phyloP scores from a whole-genome alignment of 1,139 yeast genomes.

The Entelexis paramagnoliae region DNA sequence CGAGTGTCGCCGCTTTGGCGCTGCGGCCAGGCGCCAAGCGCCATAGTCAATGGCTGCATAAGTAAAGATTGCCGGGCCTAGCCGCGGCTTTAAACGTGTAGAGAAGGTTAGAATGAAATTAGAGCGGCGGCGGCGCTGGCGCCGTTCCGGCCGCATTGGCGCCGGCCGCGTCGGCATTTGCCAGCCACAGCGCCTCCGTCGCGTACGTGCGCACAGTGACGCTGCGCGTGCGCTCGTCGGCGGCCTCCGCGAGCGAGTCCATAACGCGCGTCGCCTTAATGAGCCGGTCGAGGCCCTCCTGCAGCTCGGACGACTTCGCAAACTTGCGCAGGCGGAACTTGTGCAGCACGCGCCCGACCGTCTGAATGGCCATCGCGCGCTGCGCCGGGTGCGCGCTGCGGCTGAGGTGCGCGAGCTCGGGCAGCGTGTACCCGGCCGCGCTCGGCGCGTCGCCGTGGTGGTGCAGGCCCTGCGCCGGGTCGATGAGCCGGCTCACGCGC shows the following conservation, averaged over 20 bases:
- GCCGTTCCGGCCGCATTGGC: too few species aligned
- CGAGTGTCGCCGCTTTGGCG: too few species aligned
- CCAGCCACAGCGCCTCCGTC: constrained; percentile 86
- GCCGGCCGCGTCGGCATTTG: too few species aligned
- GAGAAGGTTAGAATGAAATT: too few species aligned
- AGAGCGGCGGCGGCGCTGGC: too few species aligned
- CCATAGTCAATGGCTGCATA: too few species aligned
- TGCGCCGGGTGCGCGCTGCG: constrained; percentile 78
- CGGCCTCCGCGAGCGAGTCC: constrained; percentile 63
- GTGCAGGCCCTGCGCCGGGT: constrained; percentile 64
- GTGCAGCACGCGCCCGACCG: constrained; percentile 76
- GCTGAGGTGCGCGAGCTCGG: constrained; percentile 69
- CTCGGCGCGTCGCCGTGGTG: constrained; percentile 87
- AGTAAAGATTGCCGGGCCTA: too few species aligned
- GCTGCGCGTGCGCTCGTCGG: constrained; percentile 62
- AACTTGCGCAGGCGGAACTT: constrained; percentile 52
- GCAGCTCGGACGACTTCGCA: constrained; percentile 41
- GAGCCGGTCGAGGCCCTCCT: constrained; percentile 64
- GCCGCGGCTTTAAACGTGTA: too few species aligned
- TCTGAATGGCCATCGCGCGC: constrained; percentile 74
- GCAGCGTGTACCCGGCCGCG: constrained; percentile 82
- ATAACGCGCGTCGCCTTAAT: constrained; percentile 55
- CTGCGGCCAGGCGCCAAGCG: too few species aligned
- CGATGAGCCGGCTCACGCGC: constrained; percentile 36
- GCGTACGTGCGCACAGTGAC: constrained; percentile 77